Conservation (phyloP, 1,139 yeast genomes). For the Nakaseomyces bracarensis region DNA sequence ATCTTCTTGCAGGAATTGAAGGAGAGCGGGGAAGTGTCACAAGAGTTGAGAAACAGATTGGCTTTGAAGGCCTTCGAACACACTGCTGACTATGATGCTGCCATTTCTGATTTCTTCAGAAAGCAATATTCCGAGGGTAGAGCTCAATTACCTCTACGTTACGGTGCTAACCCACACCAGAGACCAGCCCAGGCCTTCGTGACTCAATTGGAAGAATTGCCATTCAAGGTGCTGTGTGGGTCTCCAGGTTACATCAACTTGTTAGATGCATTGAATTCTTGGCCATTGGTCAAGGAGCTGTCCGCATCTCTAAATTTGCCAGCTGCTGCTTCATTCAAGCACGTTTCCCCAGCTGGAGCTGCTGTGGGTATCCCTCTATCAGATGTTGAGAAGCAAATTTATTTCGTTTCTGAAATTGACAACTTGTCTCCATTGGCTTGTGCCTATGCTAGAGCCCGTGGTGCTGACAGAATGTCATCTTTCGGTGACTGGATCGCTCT, state of each 20-base stretch:
- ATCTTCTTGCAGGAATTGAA: conserved; percentile 69
- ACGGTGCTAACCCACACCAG: conserved; percentile 99
- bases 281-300: conserved; percentile 97
- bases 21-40: conserved; percentile 59
- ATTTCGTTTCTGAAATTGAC: conserved; percentile 91
- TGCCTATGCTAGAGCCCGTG: conserved; percentile 98
- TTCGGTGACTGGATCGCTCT: conserved; percentile 98
- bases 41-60: conserved; percentile 65
- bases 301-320: conserved; percentile 91
- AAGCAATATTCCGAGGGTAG: conserved; percentile 88
- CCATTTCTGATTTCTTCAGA: conserved; percentile 94
- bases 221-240: conserved; percentile 88
- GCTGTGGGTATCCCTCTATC: conserved; percentile 92
- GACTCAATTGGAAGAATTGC: conserved; percentile 67
- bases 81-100: conserved; percentile 94
- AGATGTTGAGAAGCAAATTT: conserved; percentile 87
- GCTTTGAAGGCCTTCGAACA: conserved; percentile 97
- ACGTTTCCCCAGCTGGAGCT: conserved; percentile 97
- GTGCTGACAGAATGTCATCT: conserved; percentile 99
- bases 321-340: conserved; percentile 98
- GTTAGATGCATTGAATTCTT: conserved; percentile 91
- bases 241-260: conserved; percentile 96
- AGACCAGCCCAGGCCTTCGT: conserved; percentile 98
- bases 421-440: conserved; percentile 93
- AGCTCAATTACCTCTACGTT: conserved; percentile 87